Conservation (phyloP, 2,329 filamentous ascomycete genomes). For the Xylaria hypoxylon region DNA sequence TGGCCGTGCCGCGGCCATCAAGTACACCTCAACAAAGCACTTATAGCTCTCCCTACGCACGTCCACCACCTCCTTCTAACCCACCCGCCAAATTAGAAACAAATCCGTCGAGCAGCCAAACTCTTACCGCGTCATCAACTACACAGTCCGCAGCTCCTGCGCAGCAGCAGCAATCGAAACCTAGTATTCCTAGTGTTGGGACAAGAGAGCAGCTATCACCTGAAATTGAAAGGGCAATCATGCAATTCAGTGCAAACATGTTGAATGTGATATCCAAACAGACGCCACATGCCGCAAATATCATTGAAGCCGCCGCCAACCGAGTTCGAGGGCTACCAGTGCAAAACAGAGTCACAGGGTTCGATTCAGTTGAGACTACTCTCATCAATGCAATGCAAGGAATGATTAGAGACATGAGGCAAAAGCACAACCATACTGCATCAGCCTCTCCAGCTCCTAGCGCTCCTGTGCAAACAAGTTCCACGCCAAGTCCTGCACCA, state of each 20-base stretch:
- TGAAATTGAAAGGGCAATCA: conserved; percentile 49
- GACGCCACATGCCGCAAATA: conserved; percentile 47
- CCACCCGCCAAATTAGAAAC: conserved; percentile 44
- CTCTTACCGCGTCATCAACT: conserved; percentile 37
- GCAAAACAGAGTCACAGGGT: conserved; percentile 44
- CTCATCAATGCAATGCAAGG: conserved; percentile 47
- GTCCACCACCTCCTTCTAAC: conserved; percentile 47
- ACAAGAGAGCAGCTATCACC: conserved; percentile 41
- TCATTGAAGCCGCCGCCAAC: conserved; percentile 49
- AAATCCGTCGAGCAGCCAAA: conserved; percentile 37
- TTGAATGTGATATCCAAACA: conserved; percentile 46
- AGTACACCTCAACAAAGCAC: conserved; percentile 47
- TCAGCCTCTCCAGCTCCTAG: conserved; percentile 44
- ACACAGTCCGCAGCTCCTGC: conserved; percentile 34
- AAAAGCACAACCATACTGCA: conserved; percentile 42
- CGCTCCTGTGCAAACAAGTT: conserved; percentile 41
- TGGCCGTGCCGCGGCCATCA: conserved; percentile 44
- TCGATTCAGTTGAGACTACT: conserved; percentile 47
- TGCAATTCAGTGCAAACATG: conserved; percentile 49
- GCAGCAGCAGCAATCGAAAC: conserved; percentile 34
- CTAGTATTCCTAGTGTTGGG: conserved; percentile 23
- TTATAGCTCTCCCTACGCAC: conserved; percentile 51
- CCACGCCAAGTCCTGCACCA: conserved; percentile 46
- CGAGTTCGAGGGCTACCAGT: conserved; percentile 48
- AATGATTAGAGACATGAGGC: conserved; percentile 49